Evolutionary conservation across 805 yeast species (phyloP).

Genomic region (Candida boleticola): DNA sequence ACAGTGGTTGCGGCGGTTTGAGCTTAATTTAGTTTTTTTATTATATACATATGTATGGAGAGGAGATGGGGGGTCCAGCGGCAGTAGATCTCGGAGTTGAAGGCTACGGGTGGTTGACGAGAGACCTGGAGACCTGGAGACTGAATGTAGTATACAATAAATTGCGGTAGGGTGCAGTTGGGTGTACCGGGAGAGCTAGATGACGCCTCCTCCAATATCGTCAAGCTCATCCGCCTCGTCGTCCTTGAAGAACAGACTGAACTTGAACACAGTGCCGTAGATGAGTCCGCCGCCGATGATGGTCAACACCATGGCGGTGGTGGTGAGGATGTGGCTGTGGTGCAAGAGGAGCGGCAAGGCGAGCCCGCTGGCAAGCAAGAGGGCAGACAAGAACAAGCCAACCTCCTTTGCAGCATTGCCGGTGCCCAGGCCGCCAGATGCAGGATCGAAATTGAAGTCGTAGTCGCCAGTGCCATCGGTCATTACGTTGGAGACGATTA

Average conservation of each 20-base stretch:
- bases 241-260: conserved; percentile 70
- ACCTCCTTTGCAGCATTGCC: conserved; percentile 59
- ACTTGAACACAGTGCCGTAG: conserved; percentile 78
- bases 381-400: conserved; percentile 77
- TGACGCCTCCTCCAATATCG: conserved; percentile 14
- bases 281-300: conserved; percentile 81
- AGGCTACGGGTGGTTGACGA: too few species aligned
- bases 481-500: conserved; percentile 30
- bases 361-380: conserved; percentile 72
- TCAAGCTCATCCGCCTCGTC: conserved; percentile 26
- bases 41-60: too few species aligned
- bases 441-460: conserved; percentile 43
- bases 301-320: conserved; percentile 72
- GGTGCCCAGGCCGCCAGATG: conserved; percentile 17
- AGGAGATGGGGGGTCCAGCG: too few species aligned
- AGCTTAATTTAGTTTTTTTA: too few species aligned
- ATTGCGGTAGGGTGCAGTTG: too few species aligned
- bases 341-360: conserved; percentile 70
- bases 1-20: too few species aligned
- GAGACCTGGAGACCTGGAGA: too few species aligned
- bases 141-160: too few species aligned
- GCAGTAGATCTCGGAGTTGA: too few species aligned
- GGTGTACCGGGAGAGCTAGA: too few species aligned
- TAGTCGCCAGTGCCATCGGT: conserved; percentile 32
- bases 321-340: conserved; percentile 71